Percentiles rank a stretch among this genome's conserved stretches.
phyloP scores from a whole-genome alignment of 2,329 filamentous ascomycete genomes.

The Talaromyces sp. region DNA sequence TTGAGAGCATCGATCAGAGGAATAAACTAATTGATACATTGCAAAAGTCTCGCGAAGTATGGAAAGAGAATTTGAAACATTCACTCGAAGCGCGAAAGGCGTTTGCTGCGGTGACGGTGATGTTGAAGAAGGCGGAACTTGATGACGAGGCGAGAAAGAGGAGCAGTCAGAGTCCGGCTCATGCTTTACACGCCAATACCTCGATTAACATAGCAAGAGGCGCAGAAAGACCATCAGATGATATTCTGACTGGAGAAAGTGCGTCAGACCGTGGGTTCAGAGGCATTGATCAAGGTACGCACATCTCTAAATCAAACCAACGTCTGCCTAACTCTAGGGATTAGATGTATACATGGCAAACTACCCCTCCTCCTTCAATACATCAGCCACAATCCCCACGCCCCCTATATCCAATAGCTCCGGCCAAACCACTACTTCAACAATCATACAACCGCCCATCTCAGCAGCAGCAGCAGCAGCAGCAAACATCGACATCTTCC shows the following conservation, averaged over 20 bases:
- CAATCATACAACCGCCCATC: background rate
- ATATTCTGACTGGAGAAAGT: constrained; percentile 16
- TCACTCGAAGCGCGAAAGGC: constrained; percentile 18
- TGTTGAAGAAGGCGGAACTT: constrained; percentile 19
- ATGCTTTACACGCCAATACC: background rate
- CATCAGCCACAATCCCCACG: background rate
- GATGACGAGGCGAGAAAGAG: constrained; percentile 12
- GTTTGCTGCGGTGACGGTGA: constrained; percentile 17
- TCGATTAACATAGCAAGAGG: background rate
- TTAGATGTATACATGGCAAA: constrained; percentile 1
- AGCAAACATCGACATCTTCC: background rate
- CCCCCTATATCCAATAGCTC: constrained; percentile 9
- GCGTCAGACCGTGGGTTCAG: constrained; percentile 2
- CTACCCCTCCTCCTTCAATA: background rate
- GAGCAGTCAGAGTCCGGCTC: background rate
- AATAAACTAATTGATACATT: constrained; percentile 12
- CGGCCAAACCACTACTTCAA: background rate
- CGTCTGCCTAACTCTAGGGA: too few species aligned
- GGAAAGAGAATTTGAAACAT: constrained; percentile 15
- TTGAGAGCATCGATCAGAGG: background rate
- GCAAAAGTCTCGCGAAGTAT: constrained; percentile 16
- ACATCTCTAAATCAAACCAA: too few species aligned
- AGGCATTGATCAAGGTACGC: background rate
- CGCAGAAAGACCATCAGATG: background rate
- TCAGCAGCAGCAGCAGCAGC: background rate